Base-by-base conservation (phyloP, 1,284 basidiomycete genomes). In the Sutorius eximius region DNA sequence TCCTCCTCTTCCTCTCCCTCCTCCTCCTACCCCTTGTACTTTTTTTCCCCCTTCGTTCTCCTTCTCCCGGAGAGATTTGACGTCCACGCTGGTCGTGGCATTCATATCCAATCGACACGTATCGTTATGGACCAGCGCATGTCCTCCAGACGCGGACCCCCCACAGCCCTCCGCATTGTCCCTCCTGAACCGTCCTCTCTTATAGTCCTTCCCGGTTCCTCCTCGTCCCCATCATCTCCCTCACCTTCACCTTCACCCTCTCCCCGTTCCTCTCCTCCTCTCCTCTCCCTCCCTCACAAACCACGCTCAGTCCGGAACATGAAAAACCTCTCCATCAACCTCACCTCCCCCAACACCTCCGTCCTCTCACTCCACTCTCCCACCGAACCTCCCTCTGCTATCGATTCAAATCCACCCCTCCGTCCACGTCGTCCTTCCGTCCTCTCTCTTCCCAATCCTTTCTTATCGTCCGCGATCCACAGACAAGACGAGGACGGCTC, bases 301-400 rank as follows among this genome's bases (percentile, higher is more conserved):
- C 67, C 70, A 51, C 73, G 71, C 53, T 77, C 79, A 40, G 71
- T 77, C 55, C 78, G 85, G 66, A 90, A 91, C 69, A 83, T 87
- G 79, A 91, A 89, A 78, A 83, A 83, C 61, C 75, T 91, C 9
- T 89, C 86, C 30, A 80, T 90, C 44, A 80, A 80, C 53, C 79
- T 89, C 34, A 79, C 84, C 20, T 82, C 83, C 12, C 78, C 81
- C 40, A 77, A 81, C 59, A 82, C 83, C 36, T 86, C 86, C 33
- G 69, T 77, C 40, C 75, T 72, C 53, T 63, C 62, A 79, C 83
- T 51, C 72, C 82, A 59, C 67, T 73, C 53, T 65, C 76, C 46
- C 69, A 73, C 51, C 34, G 37, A 71, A 58, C 52, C 59, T 62
- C 56, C 64, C 61, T 49, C 63, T 62, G 49, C 61, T 60, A 61